phyloP scores from a whole-genome alignment of 2,329 filamentous ascomycete genomes.

The Colletotrichum kahawae region DNA sequence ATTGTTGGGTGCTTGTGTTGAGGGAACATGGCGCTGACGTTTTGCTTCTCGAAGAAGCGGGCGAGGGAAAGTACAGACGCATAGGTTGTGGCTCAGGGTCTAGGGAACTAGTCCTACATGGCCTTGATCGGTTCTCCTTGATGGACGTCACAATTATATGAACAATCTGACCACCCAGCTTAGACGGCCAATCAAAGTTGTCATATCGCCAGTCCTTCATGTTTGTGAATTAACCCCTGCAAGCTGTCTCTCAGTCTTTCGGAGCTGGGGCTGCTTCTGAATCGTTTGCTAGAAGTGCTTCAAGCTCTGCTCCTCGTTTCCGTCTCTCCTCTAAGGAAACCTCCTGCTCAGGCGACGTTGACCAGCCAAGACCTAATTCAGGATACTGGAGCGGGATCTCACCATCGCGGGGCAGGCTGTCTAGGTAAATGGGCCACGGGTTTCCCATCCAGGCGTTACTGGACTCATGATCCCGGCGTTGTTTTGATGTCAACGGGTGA shows the following conservation, averaged over 20 bases:
- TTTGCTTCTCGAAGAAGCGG: not conserved
- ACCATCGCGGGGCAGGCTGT: conserved; percentile 29
- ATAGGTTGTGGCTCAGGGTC: not conserved
- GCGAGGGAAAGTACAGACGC: not conserved
- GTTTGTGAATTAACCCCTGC: no score
- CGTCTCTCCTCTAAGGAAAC: conserved; percentile 34
- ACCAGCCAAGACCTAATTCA: conserved; percentile 34
- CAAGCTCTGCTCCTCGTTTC: conserved; percentile 31
- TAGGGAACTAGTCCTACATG: no score
- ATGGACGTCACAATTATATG: no score
- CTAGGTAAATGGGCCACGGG: conserved; percentile 37
- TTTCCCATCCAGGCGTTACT: conserved; percentile 38
- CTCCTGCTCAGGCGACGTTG: conserved; percentile 29
- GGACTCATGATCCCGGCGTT: conserved; percentile 35
- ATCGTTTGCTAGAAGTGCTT: conserved; percentile 31
- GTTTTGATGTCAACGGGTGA: conserved; percentile 33
- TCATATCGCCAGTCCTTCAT: no score
- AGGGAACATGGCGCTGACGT: not conserved
- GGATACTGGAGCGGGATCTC: conserved; percentile 36
- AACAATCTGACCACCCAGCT: no score
- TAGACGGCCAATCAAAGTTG: no score
- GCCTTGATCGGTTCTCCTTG: no score
- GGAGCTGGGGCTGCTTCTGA: conserved; percentile 36
- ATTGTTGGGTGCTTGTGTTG: not conserved
- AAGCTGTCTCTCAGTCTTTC: conserved; percentile 10